A percentile compares a stretch with the other conserved stretches of the same genome.
Evolutionary conservation across 805 yeast genomes (phyloP).

Genomic region (Starmerella bombi): DNA sequence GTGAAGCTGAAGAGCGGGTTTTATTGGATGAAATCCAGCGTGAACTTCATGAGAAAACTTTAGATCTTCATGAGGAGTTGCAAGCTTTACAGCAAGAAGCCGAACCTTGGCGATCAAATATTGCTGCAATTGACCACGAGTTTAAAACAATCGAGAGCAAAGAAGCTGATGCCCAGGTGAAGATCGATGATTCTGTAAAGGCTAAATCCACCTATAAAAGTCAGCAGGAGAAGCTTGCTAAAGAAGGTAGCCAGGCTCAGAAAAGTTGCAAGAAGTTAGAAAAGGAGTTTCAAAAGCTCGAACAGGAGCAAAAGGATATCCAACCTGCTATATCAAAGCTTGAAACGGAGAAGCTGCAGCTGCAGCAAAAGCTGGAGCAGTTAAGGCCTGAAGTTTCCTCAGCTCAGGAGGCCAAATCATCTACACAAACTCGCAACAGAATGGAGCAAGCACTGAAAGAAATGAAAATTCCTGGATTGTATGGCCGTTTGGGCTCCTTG

Average conservation of each 20-base stretch:
- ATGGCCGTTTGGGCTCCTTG: constrained; percentile 82
- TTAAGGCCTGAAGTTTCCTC: constrained; percentile 42
- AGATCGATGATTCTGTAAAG: constrained; percentile 51
- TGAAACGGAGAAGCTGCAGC: constrained; percentile 37
- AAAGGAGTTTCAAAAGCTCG: constrained; percentile 19
- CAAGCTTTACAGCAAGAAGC: constrained; percentile 48
- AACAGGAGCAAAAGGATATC: constrained; percentile 32
- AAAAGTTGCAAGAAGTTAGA: constrained; percentile 27
- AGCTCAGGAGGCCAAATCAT: constrained; percentile 46
- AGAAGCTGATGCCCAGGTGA: constrained; percentile 49
- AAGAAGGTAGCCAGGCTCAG: constrained; percentile 27
- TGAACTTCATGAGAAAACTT: constrained; percentile 61
- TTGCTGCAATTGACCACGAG: constrained; percentile 32
- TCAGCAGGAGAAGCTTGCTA: no score
- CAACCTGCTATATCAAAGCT: constrained; percentile 16
- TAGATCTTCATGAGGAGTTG: constrained; percentile 50
- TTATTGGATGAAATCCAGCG: constrained; percentile 50
- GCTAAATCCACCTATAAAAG: no score
- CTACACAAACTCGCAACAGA: constrained; percentile 52
- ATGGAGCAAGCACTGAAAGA: constrained; percentile 58
- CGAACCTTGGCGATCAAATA: constrained; percentile 69
- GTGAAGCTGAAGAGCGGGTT: constrained; percentile 33
- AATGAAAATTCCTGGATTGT: constrained; percentile 64
- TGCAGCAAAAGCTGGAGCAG: constrained; percentile 22
- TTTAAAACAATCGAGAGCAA: constrained; percentile 51